phyloP scores from a whole-genome alignment of 495 filamentous ascomycete species.

The Mycothermus thermophilus region DNA sequence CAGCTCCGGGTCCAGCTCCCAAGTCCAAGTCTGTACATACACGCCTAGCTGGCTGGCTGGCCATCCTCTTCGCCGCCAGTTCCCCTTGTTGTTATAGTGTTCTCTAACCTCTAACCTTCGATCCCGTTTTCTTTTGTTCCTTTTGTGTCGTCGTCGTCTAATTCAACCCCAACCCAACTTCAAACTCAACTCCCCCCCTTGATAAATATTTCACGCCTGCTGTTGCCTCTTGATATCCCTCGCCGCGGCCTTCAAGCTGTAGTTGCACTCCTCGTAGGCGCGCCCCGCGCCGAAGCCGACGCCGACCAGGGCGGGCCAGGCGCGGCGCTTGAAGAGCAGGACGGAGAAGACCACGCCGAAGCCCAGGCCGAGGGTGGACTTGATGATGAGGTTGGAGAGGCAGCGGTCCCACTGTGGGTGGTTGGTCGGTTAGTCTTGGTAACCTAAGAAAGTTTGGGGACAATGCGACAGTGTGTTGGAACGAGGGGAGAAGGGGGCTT shows the following conservation, averaged over 20 bases:
- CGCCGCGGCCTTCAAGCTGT: slow-evolving; percentile 42
- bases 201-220: slow-evolving; percentile 17
- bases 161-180: not conserved
- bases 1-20: no score
- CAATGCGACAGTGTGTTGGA: no score
- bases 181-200: not conserved
- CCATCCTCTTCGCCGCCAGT: no score
- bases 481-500: no score
- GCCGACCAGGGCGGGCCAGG: slow-evolving; percentile 88
- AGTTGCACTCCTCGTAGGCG: slow-evolving; percentile 88
- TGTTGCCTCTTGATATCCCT: slow-evolving; percentile 35
- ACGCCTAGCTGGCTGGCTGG: no score
- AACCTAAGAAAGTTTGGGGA: no score
- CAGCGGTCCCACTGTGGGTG: slow-evolving; percentile 81
- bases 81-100: no score
- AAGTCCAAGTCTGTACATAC: no score
- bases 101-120: no score
- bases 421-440: slow-evolving; percentile 7
- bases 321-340: slow-evolving; percentile 89
- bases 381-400: slow-evolving; percentile 89
- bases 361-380: slow-evolving; percentile 80
- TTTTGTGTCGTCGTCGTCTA: no score
- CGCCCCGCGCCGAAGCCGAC: slow-evolving; percentile 89
- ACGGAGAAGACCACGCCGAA: slow-evolving; percentile 98
- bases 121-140: no score